Conservation (phyloP, 371 early-diverging fungal species). For the Lichtheimia ornata region DNA sequence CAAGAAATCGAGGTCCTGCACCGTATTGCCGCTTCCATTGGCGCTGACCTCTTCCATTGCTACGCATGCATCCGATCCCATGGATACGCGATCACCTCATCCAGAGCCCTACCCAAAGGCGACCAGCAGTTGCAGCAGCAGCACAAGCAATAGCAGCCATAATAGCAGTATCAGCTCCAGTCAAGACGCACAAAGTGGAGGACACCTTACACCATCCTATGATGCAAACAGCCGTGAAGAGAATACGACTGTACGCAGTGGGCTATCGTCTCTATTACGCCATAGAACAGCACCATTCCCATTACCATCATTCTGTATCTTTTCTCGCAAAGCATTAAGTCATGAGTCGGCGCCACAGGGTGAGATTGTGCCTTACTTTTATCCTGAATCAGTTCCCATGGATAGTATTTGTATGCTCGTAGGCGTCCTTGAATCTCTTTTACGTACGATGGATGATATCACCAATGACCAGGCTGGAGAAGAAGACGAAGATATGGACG, state of each 20-base stretch:
- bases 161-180: too few relatives aligned
- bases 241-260: constrained; percentile 6
- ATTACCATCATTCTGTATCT: constrained; percentile 9
- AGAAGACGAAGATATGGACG: neutral
- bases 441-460: constrained; percentile 7
- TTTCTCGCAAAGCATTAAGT: constrained; percentile 4
- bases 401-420: constrained; percentile 8
- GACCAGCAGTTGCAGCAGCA: too few relatives aligned
- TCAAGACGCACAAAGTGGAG: too few relatives aligned
- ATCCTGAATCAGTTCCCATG: constrained; percentile 2
- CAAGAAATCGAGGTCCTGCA: too few relatives aligned
- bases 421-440: constrained; percentile 6
- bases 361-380: constrained; percentile 4
- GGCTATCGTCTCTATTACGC: constrained; percentile 3
- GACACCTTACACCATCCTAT: too few relatives aligned
- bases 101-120: too few relatives aligned
- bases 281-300: constrained; percentile 6
- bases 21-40: too few relatives aligned
- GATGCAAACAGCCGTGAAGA: neutral
- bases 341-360: constrained; percentile 2
- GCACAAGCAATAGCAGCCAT: too few relatives aligned
- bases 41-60: too few relatives aligned
- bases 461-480: neutral
- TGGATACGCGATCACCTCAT: too few relatives aligned
- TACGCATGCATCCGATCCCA: too few relatives aligned